Percentiles rank a stretch among this genome's conserved stretches.
phyloP scores from a whole-genome alignment of 1,284 basidiomycete species.

The Macrocystidia cucumis region DNA sequence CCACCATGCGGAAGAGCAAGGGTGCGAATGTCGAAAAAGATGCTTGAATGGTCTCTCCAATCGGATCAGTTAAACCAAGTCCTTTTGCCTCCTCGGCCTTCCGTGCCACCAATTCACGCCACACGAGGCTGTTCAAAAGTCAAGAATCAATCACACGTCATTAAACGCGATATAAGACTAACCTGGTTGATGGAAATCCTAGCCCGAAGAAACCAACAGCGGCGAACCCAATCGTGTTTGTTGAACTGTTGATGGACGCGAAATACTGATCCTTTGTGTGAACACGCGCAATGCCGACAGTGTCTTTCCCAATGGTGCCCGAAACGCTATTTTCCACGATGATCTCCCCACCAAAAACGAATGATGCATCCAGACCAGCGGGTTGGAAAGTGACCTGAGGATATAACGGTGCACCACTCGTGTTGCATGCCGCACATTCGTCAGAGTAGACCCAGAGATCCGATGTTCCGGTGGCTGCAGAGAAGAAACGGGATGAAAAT shows the following conservation, averaged over 20 bases:
- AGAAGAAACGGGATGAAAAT: too few species aligned
- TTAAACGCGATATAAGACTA: too few species aligned
- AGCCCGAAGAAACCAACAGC: constrained; percentile 48
- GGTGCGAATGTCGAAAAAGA: constrained; percentile 17
- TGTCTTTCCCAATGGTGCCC: constrained; percentile 40
- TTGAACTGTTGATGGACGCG: constrained; percentile 46
- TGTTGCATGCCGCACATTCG: constrained; percentile 25
- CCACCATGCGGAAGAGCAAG: constrained; percentile 27
- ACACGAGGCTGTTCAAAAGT: too few species aligned
- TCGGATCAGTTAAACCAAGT: too few species aligned
- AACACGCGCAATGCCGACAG: constrained; percentile 35
- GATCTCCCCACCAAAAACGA: constrained; percentile 54
- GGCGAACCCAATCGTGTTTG: constrained; percentile 37
- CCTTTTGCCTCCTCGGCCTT: too few species aligned
- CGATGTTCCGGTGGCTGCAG: constrained; percentile 48
- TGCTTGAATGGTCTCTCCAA: too few species aligned
- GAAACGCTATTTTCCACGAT: constrained; percentile 42
- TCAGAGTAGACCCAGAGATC: constrained; percentile 52
- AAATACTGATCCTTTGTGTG: constrained; percentile 36
- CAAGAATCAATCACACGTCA: too few species aligned
- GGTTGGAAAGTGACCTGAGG: constrained; percentile 29
- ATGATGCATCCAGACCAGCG: constrained; percentile 26
- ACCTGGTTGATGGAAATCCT: constrained; percentile 54
- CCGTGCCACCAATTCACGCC: too few species aligned
- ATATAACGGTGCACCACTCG: constrained; percentile 24